These are phyloP conservation scores for Annulohypoxylon stygium DNA, from an alignment of 495 filamentous ascomycete species.

Conservation along the genomic window DNA sequence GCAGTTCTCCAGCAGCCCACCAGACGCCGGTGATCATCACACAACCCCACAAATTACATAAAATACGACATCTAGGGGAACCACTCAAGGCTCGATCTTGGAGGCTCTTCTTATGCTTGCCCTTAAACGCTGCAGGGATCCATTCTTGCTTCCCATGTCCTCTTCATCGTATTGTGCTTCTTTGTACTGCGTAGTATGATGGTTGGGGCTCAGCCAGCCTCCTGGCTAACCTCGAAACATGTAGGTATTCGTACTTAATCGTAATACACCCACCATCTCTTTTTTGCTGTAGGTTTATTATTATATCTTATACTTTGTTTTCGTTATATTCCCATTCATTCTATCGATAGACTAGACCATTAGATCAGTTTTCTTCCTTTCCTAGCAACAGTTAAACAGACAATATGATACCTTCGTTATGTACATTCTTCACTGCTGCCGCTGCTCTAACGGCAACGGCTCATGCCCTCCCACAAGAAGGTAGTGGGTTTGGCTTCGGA, in stretches of 20 bases:
- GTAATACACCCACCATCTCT: conserved; percentile 17
- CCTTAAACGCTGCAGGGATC: conserved; percentile 5
- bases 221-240: conserved; percentile 18
- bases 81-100: conserved; percentile 19
- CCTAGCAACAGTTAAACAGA: conserved; percentile 14
- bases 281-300: conserved; percentile 25
- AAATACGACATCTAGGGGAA: conserved; percentile 22
- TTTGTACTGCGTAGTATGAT: conserved; percentile 3
- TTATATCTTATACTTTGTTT: conserved; percentile 18
- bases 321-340: conserved; percentile 17
- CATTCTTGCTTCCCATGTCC: conserved; percentile 10
- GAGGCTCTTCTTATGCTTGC: conserved; percentile 11
- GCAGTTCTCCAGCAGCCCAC: conserved; percentile 40
- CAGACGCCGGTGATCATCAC: conserved; percentile 22
- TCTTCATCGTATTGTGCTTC: conserved; percentile 2
- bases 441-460: conserved; percentile 46
- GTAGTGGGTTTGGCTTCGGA: conserved; percentile 32
- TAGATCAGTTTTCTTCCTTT: conserved; percentile 9
- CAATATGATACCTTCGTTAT: conserved; percentile 49
- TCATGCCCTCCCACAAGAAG: conserved; percentile 46
- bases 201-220: conserved; percentile 9
- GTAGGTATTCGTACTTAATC: conserved; percentile 20
- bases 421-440: conserved; percentile 33
- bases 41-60: conserved; percentile 14
- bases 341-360: conserved; percentile 4